A percentile compares a stretch with the other conserved stretches of the same genome.
Conservation (phyloP, 768 basidiomycete genomes). For the Hypsizygus marmoreus region DNA sequence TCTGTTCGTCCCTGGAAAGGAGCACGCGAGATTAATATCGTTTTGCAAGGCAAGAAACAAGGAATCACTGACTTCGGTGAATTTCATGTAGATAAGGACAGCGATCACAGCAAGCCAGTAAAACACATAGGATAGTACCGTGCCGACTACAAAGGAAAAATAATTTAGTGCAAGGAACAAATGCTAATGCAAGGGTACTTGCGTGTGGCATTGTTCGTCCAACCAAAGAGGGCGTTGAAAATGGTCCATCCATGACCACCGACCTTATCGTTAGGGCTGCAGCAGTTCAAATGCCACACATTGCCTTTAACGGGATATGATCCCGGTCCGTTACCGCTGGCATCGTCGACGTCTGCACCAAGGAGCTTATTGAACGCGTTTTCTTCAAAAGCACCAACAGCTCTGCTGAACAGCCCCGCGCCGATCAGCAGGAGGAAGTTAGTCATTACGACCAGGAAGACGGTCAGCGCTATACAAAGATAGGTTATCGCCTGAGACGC, state of each 20-base stretch:
- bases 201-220: constrained; percentile 84
- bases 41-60: background rate
- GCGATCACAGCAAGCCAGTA: constrained; percentile 88
- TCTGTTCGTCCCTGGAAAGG: constrained; percentile 67
- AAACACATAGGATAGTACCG: constrained; percentile 84
- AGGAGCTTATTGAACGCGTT: constrained; percentile 69
- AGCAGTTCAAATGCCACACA: constrained; percentile 89
- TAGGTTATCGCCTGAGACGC: background rate
- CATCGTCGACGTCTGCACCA: constrained; percentile 72
- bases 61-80: constrained; percentile 42
- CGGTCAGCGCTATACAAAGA: constrained; percentile 57
- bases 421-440: constrained; percentile 92
- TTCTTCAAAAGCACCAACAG: constrained; percentile 70
- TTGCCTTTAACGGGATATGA: constrained; percentile 79
- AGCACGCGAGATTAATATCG: background rate
- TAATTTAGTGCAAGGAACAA: background rate
- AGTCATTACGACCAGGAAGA: constrained; percentile 92
- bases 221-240: constrained; percentile 85
- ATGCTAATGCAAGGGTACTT: constrained; percentile 19
- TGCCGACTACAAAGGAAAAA: constrained; percentile 50
- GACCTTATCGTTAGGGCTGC: constrained; percentile 60
- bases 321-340: constrained; percentile 76
- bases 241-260: constrained; percentile 70
- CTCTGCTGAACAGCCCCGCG: constrained; percentile 86
- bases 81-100: constrained; percentile 69